Evolutionary conservation across 2,329 filamentous ascomycete species (phyloP), one percentile per base, ranked within the genome.

Genomic region (Fusarium sp.): DNA sequence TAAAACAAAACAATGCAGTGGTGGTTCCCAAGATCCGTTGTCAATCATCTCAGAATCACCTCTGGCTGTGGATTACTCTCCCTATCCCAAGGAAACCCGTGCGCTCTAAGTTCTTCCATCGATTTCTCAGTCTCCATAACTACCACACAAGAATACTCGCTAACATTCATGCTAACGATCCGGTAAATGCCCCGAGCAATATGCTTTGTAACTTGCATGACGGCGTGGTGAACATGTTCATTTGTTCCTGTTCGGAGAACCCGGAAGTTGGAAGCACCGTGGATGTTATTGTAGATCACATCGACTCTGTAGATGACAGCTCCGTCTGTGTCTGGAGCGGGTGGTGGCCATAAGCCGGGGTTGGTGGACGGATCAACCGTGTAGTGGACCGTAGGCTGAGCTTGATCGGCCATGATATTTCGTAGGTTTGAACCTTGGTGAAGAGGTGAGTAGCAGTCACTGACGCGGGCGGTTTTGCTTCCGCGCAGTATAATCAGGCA

Each of bases 331-430:
- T 21, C 49, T 56, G 56, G 56, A 8, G 28, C 23, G 4, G 56
- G 50, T 0, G 49, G 28, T 2, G 41, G 42, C 57, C 50, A 58
- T 2, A 34, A 6, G 1, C 0, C 3, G 3, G 43, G 59, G 14
- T 62, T 62, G 30, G 55, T 62, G 7, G 43, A 62, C 18, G 59
- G 59, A 4, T 62, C 55, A 0, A 60, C 55, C 2, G 37, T 40
- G 14, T 62, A 62, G 9, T 62, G 20, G 12, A 59, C 21, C 21
- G 21, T 21, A 21, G 21, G 21, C 21, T 21, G 21, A 21, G 21
- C 21, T 21, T 21, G 21, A 21, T 21, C 21, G 21, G 21, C 21
- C 21, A 21, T 21, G 21, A 21, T 21, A 21, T 21, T 21, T 21
- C 21, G 21, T 21, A 21, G 21, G 21, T 21, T 21, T 21, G 21